Evolutionary conservation across 1,284 basidiomycete species (phyloP).

Genomic region (Taiwanofungus camphoratus): DNA sequence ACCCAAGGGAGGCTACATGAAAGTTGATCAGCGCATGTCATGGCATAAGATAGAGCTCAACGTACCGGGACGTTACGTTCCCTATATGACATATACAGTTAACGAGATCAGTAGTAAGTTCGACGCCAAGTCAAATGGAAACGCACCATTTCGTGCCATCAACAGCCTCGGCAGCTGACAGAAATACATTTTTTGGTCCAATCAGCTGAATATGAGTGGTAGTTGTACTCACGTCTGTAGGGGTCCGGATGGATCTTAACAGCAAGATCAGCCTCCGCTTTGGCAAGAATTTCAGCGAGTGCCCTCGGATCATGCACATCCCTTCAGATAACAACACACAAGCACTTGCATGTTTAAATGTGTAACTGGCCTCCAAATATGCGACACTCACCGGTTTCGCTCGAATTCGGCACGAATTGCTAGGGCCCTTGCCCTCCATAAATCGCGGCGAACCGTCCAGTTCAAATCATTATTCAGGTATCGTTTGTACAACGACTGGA

Average conservation of each 20-base stretch:
- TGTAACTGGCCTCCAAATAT: too few relatives aligned
- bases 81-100: slow-evolving; percentile 33
- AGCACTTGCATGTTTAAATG: background rate
- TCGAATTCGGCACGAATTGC: slow-evolving; percentile 91
- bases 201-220: slow-evolving; percentile 17
- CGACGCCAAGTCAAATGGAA: background rate
- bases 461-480: slow-evolving; percentile 82
- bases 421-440: slow-evolving; percentile 82
- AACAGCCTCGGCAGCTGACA: slow-evolving; percentile 66
- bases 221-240: slow-evolving; percentile 70
- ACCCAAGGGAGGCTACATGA: slow-evolving; percentile 42
- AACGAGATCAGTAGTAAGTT: background rate
- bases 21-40: slow-evolving; percentile 4
- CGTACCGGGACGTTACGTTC: slow-evolving; percentile 70
- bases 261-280: slow-evolving; percentile 76
- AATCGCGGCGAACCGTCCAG: slow-evolving; percentile 82
- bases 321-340: slow-evolving; percentile 34
- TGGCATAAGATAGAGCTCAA: slow-evolving; percentile 11
- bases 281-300: slow-evolving; percentile 73
- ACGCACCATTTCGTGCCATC: slow-evolving; percentile 88
- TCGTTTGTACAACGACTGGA: slow-evolving; percentile 89
- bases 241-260: slow-evolving; percentile 81
- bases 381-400: slow-evolving; percentile 67
- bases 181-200: slow-evolving; percentile 7
- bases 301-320: slow-evolving; percentile 85